These are phyloP conservation scores for Podospora pseudoanserina DNA, from an alignment of 495 filamentous ascomycete genomes.

Conservation along the genomic window DNA sequence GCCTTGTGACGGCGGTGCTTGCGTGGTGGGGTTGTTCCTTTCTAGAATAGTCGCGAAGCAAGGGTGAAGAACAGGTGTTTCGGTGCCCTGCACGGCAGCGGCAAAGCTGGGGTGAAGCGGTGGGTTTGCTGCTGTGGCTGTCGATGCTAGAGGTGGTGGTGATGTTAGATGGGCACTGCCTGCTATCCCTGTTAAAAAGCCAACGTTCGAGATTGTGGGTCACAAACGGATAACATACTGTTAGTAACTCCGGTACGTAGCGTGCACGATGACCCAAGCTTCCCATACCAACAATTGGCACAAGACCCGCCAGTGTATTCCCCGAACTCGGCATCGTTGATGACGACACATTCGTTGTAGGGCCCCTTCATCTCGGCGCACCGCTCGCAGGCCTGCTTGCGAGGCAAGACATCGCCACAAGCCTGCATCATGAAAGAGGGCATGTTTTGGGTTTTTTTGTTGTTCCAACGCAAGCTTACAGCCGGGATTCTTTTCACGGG, in stretches of 20 bases:
- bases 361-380: slow-evolving; percentile 12
- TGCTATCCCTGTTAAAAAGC: not conserved
- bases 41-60: not conserved
- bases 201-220: not conserved
- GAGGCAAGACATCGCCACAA: slow-evolving; percentile 8
- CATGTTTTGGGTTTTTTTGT: slow-evolving; percentile 16
- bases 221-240: not conserved
- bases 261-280: slow-evolving; percentile 19
- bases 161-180: not conserved
- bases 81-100: not conserved
- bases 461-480: not conserved
- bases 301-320: slow-evolving; percentile 16
- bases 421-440: slow-evolving; percentile 25
- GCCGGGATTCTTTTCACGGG: slow-evolving; percentile 15
- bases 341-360: slow-evolving; percentile 16
- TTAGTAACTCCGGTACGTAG: slow-evolving; percentile 11
- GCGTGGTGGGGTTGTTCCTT: not conserved
- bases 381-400: slow-evolving; percentile 10
- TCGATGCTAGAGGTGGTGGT: slow-evolving; percentile 4
- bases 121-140: not conserved
- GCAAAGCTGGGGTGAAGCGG: slow-evolving; percentile 1
- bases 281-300: slow-evolving; percentile 27
- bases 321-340: not conserved
- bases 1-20: not conserved
- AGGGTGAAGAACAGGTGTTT: not conserved